phyloP scores from a whole-genome alignment of 148 eudicot genomes.

The Nepenthes mirabilis region DNA sequence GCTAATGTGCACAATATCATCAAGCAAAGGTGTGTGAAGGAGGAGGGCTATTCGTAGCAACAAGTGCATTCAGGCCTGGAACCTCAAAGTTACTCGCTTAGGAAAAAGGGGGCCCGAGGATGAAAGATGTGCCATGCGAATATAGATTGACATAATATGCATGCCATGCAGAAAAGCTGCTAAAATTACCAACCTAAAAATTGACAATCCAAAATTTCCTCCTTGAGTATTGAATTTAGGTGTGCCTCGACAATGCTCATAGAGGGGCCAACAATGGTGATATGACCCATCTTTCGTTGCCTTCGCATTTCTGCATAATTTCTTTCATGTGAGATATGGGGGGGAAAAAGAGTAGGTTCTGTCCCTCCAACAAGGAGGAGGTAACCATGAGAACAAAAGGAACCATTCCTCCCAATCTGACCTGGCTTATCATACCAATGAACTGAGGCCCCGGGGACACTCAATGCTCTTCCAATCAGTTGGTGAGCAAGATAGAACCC shows the following conservation, averaged over 20 bases:
- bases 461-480: conserved; percentile 48
- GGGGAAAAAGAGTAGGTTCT: neutral
- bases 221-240: conserved; percentile 42
- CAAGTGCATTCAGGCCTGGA: too few relatives aligned
- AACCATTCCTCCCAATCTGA: conserved; percentile 13
- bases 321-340: conserved; percentile 1
- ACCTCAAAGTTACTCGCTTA: too few relatives aligned
- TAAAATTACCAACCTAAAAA: conserved; percentile 19
- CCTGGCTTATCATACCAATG: conserved; percentile 98
- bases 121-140: too few relatives aligned
- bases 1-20: too few relatives aligned
- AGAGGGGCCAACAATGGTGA: conserved; percentile 73
- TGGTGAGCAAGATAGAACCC: conserved; percentile 69
- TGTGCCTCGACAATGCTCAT: conserved; percentile 52
- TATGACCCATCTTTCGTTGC: conserved; percentile 94
- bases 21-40: too few relatives aligned
- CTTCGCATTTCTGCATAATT: conserved; percentile 59
- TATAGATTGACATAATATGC: neutral
- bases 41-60: too few relatives aligned
- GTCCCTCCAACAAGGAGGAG: neutral
- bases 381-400: neutral
- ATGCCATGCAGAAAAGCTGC: neutral
- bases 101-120: too few relatives aligned
- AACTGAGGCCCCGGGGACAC: conserved; percentile 56
- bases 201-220: conserved; percentile 31